Evolutionary conservation across 139 green algal genomes (phyloP), one percentile per base, ranked within the genome.

Genomic region (Chlorella ohadii): DNA sequence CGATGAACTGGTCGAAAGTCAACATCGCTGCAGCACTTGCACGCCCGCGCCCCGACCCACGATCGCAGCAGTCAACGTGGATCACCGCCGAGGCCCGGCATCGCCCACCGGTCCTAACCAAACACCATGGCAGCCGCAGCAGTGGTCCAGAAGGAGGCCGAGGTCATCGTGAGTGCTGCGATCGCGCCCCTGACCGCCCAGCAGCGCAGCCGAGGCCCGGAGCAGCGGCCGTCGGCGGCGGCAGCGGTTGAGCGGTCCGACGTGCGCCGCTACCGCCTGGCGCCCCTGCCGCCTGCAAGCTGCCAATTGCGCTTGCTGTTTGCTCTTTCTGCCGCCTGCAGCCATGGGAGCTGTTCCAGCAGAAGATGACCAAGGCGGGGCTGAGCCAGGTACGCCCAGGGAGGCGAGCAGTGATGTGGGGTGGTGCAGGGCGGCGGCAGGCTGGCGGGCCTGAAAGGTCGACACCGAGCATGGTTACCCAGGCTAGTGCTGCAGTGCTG

Each of bases 301-400:
- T 41, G 23, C 72, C 72, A 36, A 4, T 33, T 5, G 27, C 73
- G 34, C 3, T 68, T 3, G 27, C 4, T 3, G 63, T 3, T 23
- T 7, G 6, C 31, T 20, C 73, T 4, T 22, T 34, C 7, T 34
- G 7, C 9, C 16, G 22, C 27, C 20, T 41, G 66, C 82, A 84
- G 80, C 66, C 65, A 44, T 90, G 86, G 86, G 63, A 77, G 59
- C 34, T 87, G 39, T 90, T 97, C 55, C 82, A 93, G 84, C 57
- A 78, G 19, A 98, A 98, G 89, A 97, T 98, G 94, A 82, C 88
- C 75, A 83, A 67, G 17, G 88, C 87, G 15, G 89, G 87, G 39
- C 85, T 95, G 5, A 92, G 74, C 51, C 70, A 94, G 15, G 51
- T 13, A 22, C n/a, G n/a, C n/a, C n/a, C n/a, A 59, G 51, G 12